phyloP scores from a whole-genome alignment of 495 filamentous ascomycete species.

The Talaromyces trachyspermus region DNA sequence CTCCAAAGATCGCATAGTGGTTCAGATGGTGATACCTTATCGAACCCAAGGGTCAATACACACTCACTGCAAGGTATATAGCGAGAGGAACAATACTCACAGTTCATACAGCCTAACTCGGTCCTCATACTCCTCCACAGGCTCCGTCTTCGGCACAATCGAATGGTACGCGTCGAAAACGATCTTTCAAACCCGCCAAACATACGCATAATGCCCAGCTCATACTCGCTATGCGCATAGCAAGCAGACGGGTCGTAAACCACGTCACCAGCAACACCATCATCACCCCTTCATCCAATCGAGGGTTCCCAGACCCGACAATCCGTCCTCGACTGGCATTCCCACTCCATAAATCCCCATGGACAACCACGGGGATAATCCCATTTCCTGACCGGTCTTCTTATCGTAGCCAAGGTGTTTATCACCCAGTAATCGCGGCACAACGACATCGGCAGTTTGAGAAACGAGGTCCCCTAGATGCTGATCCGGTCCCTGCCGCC shows the following conservation, averaged over 20 bases:
- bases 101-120: constrained; percentile 72
- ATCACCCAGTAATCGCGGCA: constrained; percentile 65
- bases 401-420: constrained; percentile 51
- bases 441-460: constrained; percentile 50
- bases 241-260: constrained; percentile 74
- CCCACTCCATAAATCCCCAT: constrained; percentile 89
- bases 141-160: constrained; percentile 70
- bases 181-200: constrained; percentile 76
- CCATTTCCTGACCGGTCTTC: constrained; percentile 36
- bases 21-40: constrained; percentile 86
- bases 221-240: constrained; percentile 85
- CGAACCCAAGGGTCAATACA: constrained; percentile 7
- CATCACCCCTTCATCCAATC: constrained; percentile 14
- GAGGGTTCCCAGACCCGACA: constrained; percentile 26
- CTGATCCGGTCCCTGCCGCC: constrained; percentile 55
- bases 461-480: constrained; percentile 56
- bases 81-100: constrained; percentile 41
- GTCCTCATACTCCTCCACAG: constrained; percentile 77
- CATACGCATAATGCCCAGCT: constrained; percentile 91
- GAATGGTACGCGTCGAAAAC: constrained; percentile 74
- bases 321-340: constrained; percentile 68
- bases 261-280: constrained; percentile 62
- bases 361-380: constrained; percentile 67
- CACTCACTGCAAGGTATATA: background rate
- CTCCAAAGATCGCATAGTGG: constrained; percentile 78